phyloP scores from a whole-genome alignment of 805 yeast species.

The Ogataea angusta region DNA sequence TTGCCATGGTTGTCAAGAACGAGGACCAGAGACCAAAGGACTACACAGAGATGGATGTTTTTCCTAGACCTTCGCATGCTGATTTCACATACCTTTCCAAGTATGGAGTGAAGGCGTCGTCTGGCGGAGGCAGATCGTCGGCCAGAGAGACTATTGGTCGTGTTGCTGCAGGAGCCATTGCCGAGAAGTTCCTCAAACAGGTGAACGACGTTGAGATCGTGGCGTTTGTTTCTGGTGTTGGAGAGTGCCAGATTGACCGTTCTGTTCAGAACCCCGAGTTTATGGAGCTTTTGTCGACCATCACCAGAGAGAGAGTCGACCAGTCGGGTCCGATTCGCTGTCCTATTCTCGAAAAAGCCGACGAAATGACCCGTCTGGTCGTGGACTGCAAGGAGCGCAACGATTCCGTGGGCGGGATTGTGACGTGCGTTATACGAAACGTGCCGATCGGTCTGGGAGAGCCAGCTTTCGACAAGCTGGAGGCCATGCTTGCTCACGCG shows the following conservation, averaged over 20 bases:
- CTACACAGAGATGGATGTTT: constrained; percentile 90
- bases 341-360: constrained; percentile 72
- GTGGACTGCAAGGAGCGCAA: constrained; percentile 80
- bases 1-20: constrained; percentile 87
- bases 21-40: constrained; percentile 98
- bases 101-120: constrained; percentile 89
- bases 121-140: constrained; percentile 96
- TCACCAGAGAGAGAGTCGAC: constrained; percentile 88
- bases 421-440: constrained; percentile 94
- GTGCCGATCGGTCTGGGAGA: constrained; percentile 96
- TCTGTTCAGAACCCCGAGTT: constrained; percentile 64
- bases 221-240: constrained; percentile 94
- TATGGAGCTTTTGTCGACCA: constrained; percentile 61
- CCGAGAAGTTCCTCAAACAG: constrained; percentile 80
- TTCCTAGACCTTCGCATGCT: constrained; percentile 98
- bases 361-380: constrained; percentile 79
- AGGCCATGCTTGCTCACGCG: constrained; percentile 94
- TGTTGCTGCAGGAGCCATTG: constrained; percentile 98
- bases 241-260: constrained; percentile 73
- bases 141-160: constrained; percentile 99
- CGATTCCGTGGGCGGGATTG: constrained; percentile 97
- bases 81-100: constrained; percentile 89
- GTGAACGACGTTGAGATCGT: constrained; percentile 88
- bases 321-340: constrained; percentile 88
- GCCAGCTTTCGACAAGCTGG: constrained; percentile 95